Percentiles rank a stretch among this genome's conserved stretches.
Evolutionary conservation across 208 protist genomes (phyloP).

Genomic region (Naegleria gruberi): DNA sequence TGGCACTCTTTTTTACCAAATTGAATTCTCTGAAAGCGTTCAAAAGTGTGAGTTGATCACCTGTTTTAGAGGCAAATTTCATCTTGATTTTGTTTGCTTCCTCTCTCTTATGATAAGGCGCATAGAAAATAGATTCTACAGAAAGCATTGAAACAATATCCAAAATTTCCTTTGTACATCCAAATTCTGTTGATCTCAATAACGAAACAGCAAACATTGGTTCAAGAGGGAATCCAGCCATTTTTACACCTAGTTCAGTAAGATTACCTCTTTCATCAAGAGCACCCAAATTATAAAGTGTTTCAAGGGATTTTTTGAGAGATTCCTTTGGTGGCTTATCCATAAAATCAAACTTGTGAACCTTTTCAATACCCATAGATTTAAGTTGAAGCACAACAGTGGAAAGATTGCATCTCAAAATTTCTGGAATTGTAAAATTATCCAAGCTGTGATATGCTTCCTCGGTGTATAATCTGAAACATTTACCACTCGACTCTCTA

Average conservation of each 20-base stretch:
- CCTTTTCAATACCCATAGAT: slow-evolving; percentile 30
- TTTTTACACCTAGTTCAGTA: slow-evolving; percentile 26
- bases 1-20: slow-evolving; percentile 10
- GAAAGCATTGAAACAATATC: slow-evolving; percentile 29
- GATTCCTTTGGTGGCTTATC: slow-evolving; percentile 26
- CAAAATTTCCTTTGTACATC: slow-evolving; percentile 22
- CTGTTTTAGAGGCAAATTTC: slow-evolving; percentile 23
- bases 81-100: slow-evolving; percentile 24
- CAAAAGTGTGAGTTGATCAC: slow-evolving; percentile 44
- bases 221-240: slow-evolving; percentile 36
- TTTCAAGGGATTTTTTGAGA: slow-evolving; percentile 23
- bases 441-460: slow-evolving; percentile 57
- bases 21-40: slow-evolving; percentile 33
- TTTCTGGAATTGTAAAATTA: slow-evolving; percentile 34
- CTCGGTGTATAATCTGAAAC: slow-evolving; percentile 62
- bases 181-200: slow-evolving; percentile 3
- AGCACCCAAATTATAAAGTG: slow-evolving; percentile 30
- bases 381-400: slow-evolving; percentile 34
- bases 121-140: slow-evolving; percentile 32
- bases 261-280: slow-evolving; percentile 26
- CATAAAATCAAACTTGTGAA: slow-evolving; percentile 37
- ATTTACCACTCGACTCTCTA: slow-evolving; percentile 54
- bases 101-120: slow-evolving; percentile 20
- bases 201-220: slow-evolving; percentile 22
- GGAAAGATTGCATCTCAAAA: slow-evolving; percentile 34